Conservation (phyloP, 257 asterid genomes). For the Dorcoceras hygrometricum region DNA sequence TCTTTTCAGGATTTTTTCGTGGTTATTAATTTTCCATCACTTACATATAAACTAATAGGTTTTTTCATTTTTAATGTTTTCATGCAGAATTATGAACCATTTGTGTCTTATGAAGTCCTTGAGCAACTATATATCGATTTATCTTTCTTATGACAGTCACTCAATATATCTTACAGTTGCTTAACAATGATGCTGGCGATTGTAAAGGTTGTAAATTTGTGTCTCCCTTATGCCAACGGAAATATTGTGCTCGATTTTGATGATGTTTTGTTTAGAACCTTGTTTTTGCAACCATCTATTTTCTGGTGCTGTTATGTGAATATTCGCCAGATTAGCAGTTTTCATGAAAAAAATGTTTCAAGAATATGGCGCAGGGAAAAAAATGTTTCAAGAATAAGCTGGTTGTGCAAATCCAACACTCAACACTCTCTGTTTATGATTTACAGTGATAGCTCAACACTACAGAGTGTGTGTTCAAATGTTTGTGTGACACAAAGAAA, state of each 20-base stretch:
- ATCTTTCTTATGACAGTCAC: constrained; percentile 97
- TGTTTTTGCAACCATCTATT: background rate
- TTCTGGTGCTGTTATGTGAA: background rate
- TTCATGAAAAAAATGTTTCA: background rate
- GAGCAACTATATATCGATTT: constrained; percentile 97
- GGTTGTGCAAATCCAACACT: too few species aligned
- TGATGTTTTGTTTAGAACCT: background rate
- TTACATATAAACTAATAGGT: background rate
- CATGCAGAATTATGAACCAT: constrained; percentile 79
- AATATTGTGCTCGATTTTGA: background rate
- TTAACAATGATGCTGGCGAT: constrained; percentile 94
- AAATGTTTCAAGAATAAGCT: too few species aligned
- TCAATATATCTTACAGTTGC: constrained; percentile 92
- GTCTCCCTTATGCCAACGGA: constrained; percentile 8
- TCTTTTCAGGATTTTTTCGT: constrained; percentile 1
- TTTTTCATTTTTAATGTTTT: constrained; percentile 10
- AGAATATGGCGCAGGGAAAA: background rate
- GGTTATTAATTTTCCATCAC: constrained; percentile 16
- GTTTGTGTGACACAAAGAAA: too few species aligned
- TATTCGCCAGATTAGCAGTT: background rate
- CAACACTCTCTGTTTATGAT: too few species aligned
- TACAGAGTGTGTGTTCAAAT: too few species aligned
- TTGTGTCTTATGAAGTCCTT: constrained; percentile 95
- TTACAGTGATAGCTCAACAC: too few species aligned
- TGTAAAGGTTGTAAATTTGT: constrained; percentile 63